These are phyloP conservation scores for Fusarium sp. DNA, from an alignment of 2,329 filamentous ascomycete genomes.

Conservation along the genomic window DNA sequence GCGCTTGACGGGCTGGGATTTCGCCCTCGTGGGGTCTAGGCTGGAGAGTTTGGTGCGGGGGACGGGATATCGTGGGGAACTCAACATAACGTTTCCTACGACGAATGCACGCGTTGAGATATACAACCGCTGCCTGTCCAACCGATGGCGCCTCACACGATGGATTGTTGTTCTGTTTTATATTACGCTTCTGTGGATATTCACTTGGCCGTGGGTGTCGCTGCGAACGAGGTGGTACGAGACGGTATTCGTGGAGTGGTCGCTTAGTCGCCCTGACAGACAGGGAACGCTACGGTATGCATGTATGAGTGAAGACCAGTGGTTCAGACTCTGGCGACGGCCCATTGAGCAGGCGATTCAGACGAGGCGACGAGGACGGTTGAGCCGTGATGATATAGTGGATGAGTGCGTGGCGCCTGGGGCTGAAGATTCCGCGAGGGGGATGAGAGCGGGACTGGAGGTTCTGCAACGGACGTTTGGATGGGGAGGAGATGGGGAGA, in stretches of 20 bases:
- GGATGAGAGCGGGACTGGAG: slow-evolving; percentile 59
- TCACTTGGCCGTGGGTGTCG: slow-evolving; percentile 76
- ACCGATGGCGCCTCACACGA: slow-evolving; percentile 69
- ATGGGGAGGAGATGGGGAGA: slow-evolving; percentile 53
- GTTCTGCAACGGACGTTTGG: slow-evolving; percentile 64
- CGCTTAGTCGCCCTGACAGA: slow-evolving; percentile 40
- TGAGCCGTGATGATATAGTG: slow-evolving; percentile 67
- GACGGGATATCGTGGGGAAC: slow-evolving; percentile 73
- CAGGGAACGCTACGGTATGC: slow-evolving; percentile 59
- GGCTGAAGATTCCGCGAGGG: slow-evolving; percentile 53
- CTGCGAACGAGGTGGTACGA: slow-evolving; percentile 74
- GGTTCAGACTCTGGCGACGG: slow-evolving; percentile 70
- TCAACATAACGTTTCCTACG: slow-evolving; percentile 67
- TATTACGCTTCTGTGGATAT: slow-evolving; percentile 72
- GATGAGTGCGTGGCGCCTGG: slow-evolving; percentile 47
- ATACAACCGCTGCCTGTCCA: slow-evolving; percentile 70
- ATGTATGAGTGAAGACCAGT: slow-evolving; percentile 64
- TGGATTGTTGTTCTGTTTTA: slow-evolving; percentile 74
- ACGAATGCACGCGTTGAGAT: slow-evolving; percentile 66
- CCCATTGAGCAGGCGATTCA: slow-evolving; percentile 68
- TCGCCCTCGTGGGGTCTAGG: slow-evolving; percentile 58
- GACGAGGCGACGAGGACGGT: slow-evolving; percentile 62
- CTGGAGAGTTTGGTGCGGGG: slow-evolving; percentile 66
- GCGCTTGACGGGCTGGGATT: slow-evolving; percentile 68
- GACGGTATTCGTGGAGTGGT: slow-evolving; percentile 70